Percentiles rank a stretch among this genome's conserved stretches.
phyloP scores from a whole-genome alignment of 768 basidiomycete genomes.

The Mycena floridula region DNA sequence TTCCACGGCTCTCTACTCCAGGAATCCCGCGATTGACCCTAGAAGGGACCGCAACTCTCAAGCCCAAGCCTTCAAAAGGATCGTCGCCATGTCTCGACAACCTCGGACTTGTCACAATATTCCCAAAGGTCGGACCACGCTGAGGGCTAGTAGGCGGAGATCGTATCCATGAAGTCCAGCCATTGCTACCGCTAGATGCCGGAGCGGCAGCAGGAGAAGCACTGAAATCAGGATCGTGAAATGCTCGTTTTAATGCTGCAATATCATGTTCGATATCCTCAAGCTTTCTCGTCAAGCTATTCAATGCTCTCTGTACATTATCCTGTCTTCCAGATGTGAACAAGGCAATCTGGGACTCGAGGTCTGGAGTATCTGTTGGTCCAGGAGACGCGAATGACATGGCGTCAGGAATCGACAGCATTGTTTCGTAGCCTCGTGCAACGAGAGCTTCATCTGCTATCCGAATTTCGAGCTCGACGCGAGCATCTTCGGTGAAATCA shows the following conservation, averaged over 20 bases:
- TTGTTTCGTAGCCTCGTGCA: conserved; percentile 57
- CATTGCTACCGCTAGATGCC: conserved; percentile 24
- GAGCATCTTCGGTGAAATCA: conserved; percentile 73
- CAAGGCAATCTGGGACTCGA: conserved; percentile 44
- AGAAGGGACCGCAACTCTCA: conserved; percentile 59
- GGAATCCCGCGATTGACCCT: conserved; percentile 12
- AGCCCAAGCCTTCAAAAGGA: conserved; percentile 38
- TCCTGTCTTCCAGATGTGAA: conserved; percentile 53
- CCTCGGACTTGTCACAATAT: conserved; percentile 62
- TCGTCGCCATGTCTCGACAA: conserved; percentile 35
- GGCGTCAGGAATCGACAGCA: conserved; percentile 51
- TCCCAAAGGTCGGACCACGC: conserved; percentile 58
- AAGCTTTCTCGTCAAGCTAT: conserved; percentile 51
- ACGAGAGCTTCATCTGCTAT: conserved; percentile 67
- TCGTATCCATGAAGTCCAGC: conserved; percentile 58
- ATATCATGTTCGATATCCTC: conserved; percentile 76
- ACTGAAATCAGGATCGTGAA: conserved; percentile 37
- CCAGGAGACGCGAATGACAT: conserved; percentile 6
- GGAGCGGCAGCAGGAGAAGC: conserved; percentile 8
- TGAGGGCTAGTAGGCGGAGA: conserved; percentile 33
- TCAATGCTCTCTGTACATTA: conserved; percentile 37
- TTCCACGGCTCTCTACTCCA: conserved; percentile 12
- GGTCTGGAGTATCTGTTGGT: conserved; percentile 21
- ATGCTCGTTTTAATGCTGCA: conserved; percentile 53
- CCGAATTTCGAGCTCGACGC: conserved; percentile 79